Evolutionary conservation across 352 stramenopile species (phyloP).

Genomic region (Thalassiosira exigua): DNA sequence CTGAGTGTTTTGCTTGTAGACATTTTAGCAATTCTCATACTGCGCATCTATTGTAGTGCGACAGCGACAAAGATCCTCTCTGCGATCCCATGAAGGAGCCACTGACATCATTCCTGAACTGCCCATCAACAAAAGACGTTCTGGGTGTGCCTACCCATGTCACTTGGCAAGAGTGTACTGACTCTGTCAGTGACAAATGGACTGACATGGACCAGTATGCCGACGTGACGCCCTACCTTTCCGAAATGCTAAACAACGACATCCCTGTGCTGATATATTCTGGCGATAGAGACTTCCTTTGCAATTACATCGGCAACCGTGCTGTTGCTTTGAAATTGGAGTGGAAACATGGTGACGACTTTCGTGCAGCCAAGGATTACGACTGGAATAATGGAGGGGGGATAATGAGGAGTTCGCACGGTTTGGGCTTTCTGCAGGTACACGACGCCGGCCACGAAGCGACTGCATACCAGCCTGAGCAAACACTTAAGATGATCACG

Average conservation of each 20-base stretch:
- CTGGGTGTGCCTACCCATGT: too few relatives aligned
- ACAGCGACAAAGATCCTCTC: too few relatives aligned
- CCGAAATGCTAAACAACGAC: constrained; percentile 91
- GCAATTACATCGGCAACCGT: constrained; percentile 96
- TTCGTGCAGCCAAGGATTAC: constrained; percentile 82
- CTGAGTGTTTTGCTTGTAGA: too few relatives aligned
- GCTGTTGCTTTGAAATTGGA: constrained; percentile 92
- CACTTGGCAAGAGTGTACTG: too few relatives aligned
- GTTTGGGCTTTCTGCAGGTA: constrained; percentile 94
- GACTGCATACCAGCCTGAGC: constrained; percentile 92
- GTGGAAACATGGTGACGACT: constrained; percentile 90
- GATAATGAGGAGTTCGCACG: constrained; percentile 64
- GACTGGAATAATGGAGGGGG: constrained; percentile 77
- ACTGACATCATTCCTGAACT: too few relatives aligned
- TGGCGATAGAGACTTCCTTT: constrained; percentile 96
- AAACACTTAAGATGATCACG: constrained; percentile 93
- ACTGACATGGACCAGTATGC: too few relatives aligned
- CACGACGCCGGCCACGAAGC: constrained; percentile 96
- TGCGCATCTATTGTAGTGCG: too few relatives aligned
- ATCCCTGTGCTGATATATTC: constrained; percentile 95
- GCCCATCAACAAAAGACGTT: too few relatives aligned
- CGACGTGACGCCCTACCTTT: constrained; percentile 92
- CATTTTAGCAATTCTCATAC: too few relatives aligned
- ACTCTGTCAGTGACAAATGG: too few relatives aligned
- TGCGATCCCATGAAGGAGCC: too few relatives aligned